Evolutionary conservation across 2,329 filamentous ascomycete genomes (phyloP).

Genomic region (Ceratocystiopsis sp.): DNA sequence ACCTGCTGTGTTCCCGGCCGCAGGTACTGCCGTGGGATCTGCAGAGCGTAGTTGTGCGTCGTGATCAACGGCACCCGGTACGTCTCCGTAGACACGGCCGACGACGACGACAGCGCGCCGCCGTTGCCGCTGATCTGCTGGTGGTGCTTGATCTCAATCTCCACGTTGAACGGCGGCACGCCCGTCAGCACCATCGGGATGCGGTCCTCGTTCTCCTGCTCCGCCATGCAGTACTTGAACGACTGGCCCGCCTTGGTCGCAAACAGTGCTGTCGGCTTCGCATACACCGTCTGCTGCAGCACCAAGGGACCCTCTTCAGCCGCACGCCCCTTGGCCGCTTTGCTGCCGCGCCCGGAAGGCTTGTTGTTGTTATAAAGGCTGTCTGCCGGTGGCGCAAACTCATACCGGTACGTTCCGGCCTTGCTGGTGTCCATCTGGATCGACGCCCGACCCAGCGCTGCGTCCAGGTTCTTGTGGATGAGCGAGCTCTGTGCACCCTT

Average conservation of each 20-base stretch:
- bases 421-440: slow-evolving; percentile 75
- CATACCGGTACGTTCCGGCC: slow-evolving; percentile 72
- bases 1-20: slow-evolving; percentile 81
- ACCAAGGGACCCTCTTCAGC: slow-evolving; percentile 33
- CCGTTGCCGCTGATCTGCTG: slow-evolving; percentile 20
- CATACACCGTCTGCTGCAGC: slow-evolving; percentile 69
- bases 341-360: slow-evolving; percentile 13
- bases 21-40: slow-evolving; percentile 69
- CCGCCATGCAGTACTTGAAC: slow-evolving; percentile 87
- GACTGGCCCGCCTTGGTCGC: slow-evolving; percentile 64
- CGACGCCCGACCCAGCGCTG: slow-evolving; percentile 56
- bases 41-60: slow-evolving; percentile 57
- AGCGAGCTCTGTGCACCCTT: slow-evolving; percentile 44
- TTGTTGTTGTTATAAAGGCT: slow-evolving; percentile 62
- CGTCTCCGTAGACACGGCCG: slow-evolving; percentile 32
- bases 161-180: slow-evolving; percentile 71
- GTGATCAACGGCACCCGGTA: slow-evolving; percentile 69
- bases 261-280: slow-evolving; percentile 69
- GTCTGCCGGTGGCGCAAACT: slow-evolving; percentile 68
- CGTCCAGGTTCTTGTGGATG: slow-evolving; percentile 56
- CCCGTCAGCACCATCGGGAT: slow-evolving; percentile 80
- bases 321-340: neutral
- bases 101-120: slow-evolving; percentile 40
- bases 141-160: slow-evolving; percentile 87
- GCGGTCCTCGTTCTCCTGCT: slow-evolving; percentile 63